Conservation (phyloP, 352 stramenopile species). For the Pythium grandisporangium region DNA sequence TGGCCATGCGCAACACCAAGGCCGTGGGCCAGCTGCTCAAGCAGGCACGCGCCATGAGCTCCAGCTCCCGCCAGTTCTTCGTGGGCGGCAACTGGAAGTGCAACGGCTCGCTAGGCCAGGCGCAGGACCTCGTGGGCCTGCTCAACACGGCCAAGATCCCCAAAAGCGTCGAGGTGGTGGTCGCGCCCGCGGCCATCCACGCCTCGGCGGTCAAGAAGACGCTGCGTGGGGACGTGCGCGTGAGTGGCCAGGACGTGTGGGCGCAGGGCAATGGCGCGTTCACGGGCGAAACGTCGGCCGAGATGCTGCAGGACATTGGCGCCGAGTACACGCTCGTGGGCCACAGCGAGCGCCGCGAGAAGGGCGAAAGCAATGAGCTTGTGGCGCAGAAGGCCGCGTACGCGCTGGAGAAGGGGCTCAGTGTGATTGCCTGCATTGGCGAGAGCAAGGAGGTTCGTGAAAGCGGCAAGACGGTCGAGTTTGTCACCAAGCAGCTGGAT, state of each 20-base stretch:
- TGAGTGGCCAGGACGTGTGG: constrained; percentile 95
- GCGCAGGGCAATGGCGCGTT: constrained; percentile 92
- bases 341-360: constrained; percentile 92
- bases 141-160: constrained; percentile 83
- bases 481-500: constrained; percentile 92
- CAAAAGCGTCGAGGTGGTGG: constrained; percentile 91
- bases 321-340: constrained; percentile 94
- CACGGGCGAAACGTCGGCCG: constrained; percentile 96
- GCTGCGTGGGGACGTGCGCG: constrained; percentile 56
- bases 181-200: constrained; percentile 94
- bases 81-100: constrained; percentile 99
- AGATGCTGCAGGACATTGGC: constrained; percentile 96
- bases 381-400: constrained; percentile 94
- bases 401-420: constrained; percentile 89
- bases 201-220: constrained; percentile 45
- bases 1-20: constrained; percentile 30
- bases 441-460: constrained; percentile 95
- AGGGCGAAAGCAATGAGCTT: constrained; percentile 88
- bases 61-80: constrained; percentile 92
- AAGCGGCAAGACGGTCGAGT: constrained; percentile 87
- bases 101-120: constrained; percentile 70
- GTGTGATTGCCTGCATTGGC: constrained; percentile 96
- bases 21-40: constrained; percentile 23
- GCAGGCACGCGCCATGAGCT: constrained; percentile 55
- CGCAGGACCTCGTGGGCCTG: constrained; percentile 58